Conservation (phyloP, 2,329 filamentous ascomycete species). For the Colletotrichum sublineola region DNA sequence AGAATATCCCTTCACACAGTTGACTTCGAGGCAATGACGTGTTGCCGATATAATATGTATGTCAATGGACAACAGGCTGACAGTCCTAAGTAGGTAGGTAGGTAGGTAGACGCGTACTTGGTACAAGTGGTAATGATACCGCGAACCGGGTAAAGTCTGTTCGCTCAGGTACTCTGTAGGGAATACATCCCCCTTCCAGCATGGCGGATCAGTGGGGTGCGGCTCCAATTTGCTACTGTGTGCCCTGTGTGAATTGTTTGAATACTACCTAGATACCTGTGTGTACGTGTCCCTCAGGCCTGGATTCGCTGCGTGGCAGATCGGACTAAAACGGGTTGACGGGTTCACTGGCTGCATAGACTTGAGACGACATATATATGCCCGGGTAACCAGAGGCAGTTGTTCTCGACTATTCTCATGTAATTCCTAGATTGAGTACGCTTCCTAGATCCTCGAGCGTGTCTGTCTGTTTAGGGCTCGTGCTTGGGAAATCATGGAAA, state of each 20-base stretch:
- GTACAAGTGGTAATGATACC: not conserved
- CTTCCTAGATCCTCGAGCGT: not conserved
- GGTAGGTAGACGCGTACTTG: not conserved
- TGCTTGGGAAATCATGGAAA: constrained; percentile 21
- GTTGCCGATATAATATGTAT: not conserved
- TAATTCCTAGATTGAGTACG: not conserved
- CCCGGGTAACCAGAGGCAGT: constrained; percentile 7
- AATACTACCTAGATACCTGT: not conserved
- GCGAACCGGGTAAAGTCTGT: constrained; percentile 22
- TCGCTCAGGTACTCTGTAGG: constrained; percentile 7
- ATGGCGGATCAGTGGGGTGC: constrained; percentile 20
- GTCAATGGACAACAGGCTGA: not conserved
- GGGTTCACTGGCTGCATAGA: not conserved
- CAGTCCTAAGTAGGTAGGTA: too few species aligned
- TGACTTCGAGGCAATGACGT: not conserved
- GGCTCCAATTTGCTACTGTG: constrained; percentile 2
- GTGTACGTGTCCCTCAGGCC: constrained; percentile 23
- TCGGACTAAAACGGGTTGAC: not conserved
- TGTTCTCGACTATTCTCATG: not conserved
- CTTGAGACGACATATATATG: not conserved
- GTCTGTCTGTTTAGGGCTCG: not conserved
- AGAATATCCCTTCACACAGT: not conserved
- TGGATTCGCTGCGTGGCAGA: not conserved
- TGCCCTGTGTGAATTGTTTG: not conserved
- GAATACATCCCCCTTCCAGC: not conserved